A percentile compares a stretch with the other conserved stretches of the same genome.
These are phyloP conservation scores for Naganishia randhawae DNA, from an alignment of 768 basidiomycete genomes.

Conservation along the genomic window DNA sequence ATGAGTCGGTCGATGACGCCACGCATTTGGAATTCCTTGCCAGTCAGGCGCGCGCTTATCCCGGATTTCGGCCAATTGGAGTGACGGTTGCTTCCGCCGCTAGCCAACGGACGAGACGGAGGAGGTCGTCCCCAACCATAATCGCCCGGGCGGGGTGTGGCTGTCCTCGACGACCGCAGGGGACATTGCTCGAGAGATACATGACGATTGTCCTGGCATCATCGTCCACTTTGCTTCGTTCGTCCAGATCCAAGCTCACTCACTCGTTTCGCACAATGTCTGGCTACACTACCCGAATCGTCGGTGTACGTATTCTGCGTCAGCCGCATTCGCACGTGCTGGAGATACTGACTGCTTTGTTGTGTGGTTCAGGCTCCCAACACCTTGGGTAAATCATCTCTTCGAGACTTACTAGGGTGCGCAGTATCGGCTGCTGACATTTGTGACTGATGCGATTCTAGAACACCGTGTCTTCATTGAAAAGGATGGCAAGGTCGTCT, in stretches of 20 bases:
- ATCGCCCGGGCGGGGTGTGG: no score
- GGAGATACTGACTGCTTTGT: background rate
- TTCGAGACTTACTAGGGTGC: background rate
- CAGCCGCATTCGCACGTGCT: background rate
- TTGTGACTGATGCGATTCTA: slow-evolving; percentile 47
- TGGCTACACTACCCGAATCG: slow-evolving; percentile 40
- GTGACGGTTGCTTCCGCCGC: no score
- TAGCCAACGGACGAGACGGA: no score
- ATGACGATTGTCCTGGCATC: slow-evolving; percentile 18
- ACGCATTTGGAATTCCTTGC: no score
- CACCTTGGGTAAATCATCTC: slow-evolving; percentile 68
- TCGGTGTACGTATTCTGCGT: slow-evolving; percentile 35
- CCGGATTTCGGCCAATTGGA: no score
- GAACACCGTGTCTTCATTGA: slow-evolving; percentile 95
- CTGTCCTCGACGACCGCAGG: no score
- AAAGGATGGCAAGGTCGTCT: slow-evolving; percentile 66
- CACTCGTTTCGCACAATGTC: slow-evolving; percentile 12
- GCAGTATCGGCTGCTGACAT: background rate
- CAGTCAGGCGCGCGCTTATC: no score
- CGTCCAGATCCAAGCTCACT: no score
- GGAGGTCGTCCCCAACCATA: no score
- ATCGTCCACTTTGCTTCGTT: background rate
- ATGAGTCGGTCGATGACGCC: no score
- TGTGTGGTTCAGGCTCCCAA: slow-evolving; percentile 66
- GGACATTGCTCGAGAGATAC: no score